A percentile compares a stretch with the other conserved stretches of the same genome.
These are phyloP conservation scores for Hymenoscyphus albidus DNA, from an alignment of 2,329 filamentous ascomycete genomes.

Conservation along the genomic window DNA sequence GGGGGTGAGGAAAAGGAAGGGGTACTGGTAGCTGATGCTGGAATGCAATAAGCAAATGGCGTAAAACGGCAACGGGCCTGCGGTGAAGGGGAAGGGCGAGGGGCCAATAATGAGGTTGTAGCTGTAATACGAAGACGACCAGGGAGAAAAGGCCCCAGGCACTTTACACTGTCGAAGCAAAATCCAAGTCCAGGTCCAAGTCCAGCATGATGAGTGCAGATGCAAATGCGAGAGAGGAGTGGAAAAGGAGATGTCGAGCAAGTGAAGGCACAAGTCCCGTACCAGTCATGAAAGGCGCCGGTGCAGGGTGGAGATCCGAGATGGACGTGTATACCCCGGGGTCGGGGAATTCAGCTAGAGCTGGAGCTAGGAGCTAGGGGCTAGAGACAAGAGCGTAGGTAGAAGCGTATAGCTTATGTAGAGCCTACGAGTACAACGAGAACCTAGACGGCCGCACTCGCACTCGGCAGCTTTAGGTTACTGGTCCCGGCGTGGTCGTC, in stretches of 20 bases:
- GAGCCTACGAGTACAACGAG: too few species aligned
- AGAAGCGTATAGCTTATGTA: too few species aligned
- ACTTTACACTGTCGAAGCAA: constrained; percentile 29
- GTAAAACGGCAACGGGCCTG: constrained; percentile 8
- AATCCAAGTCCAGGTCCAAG: constrained; percentile 1
- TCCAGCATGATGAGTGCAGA: not conserved
- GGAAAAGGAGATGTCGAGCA: not conserved
- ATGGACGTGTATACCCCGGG: not conserved
- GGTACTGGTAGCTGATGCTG: constrained; percentile 22
- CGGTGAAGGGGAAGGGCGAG: not conserved
- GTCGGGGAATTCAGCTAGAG: not conserved
- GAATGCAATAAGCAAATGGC: constrained; percentile 24
- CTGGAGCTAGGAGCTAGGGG: too few species aligned
- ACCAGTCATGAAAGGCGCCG: too few species aligned
- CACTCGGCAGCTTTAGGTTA: not conserved
- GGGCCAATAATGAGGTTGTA: not conserved
- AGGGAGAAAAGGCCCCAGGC: constrained; percentile 23
- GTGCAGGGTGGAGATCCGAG: not conserved
- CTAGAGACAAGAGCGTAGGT: not conserved
- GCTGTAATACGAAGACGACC: constrained; percentile 21
- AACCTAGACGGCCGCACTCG: too few species aligned
- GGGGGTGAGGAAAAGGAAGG: constrained; percentile 23
- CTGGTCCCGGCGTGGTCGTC: not conserved
- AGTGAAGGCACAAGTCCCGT: too few species aligned
- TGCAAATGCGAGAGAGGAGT: not conserved